Base-by-base conservation (phyloP, 2,329 filamentous ascomycete genomes). In the Colletotrichum chrysophilum region DNA sequence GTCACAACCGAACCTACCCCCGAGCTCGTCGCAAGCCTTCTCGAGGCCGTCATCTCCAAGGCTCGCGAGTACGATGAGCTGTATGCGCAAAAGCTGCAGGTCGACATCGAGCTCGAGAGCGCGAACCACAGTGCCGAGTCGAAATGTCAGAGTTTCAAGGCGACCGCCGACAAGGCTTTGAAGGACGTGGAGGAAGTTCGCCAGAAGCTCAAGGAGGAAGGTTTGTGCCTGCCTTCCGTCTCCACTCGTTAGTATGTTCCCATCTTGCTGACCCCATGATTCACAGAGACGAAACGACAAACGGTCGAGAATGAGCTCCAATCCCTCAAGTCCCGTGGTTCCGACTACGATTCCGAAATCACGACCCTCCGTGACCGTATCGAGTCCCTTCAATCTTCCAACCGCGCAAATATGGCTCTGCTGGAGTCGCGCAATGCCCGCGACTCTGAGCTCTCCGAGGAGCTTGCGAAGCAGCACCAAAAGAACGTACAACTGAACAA, bases 41-140 rank as follows among this genome's bases (percentile, higher is more conserved):
- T 99, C 55, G 89, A 91, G 77, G 93, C 94, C 30, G 91, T 98
- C 69, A 91, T 93, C 28, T 87, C 88, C 34, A 98, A 97, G 84
- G 95, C 95, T 43, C 94, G 93, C 80, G 95, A 98, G 80, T 93
- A 92, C 80, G 95, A 98, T 82, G 91, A 93, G 52, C 87, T 98
- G 55, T 95, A 94, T 80, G 93, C 96, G 12, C 95, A 98, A 78
- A 98, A 98, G 86, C 90, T 98, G 60, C 93, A 95, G 79, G 88
- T 95, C 61, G 95, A 98, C 80, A 97, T 99, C 60, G 96, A 98
- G 87, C 91, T 98, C 9, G 97, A 99, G 84, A 97, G 95, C 84
- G 94, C 94, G 21, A 93, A 98, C 64, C 93, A 96, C 80, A 94
- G 91, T 78, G 93, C 94, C 75, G 96, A 98, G 82, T 92, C 94